Evolutionary conservation across 306 rosid species (phyloP).

Genomic region (Citrullus colocynthis): DNA sequence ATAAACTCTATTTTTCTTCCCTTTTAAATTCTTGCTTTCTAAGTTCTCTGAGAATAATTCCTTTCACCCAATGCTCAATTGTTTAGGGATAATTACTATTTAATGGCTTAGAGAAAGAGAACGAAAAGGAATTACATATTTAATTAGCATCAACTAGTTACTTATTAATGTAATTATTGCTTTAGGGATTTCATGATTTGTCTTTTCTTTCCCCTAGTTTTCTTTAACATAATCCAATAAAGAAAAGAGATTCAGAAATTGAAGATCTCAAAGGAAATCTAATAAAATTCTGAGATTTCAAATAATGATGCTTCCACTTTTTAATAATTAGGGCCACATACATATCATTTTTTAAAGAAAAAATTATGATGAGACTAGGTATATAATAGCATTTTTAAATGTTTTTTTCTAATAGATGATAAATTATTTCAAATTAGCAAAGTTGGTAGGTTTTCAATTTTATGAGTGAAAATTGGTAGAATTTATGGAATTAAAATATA

Average conservation of each 20-base stretch:
- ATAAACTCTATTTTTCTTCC: background rate
- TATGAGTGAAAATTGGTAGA: background rate
- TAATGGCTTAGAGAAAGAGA: background rate
- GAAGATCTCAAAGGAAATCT: background rate
- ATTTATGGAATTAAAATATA: background rate
- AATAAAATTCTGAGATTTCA: background rate
- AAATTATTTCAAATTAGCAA: background rate
- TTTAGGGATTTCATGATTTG: background rate
- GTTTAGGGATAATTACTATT: background rate
- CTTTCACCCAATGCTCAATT: conserved; percentile 5
- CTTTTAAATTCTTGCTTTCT: conserved; percentile 2
- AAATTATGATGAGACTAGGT: no score
- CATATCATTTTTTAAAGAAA: no score
- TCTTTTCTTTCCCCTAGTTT: background rate
- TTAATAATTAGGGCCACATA: background rate
- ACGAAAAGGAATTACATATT: background rate
- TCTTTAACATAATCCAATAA: background rate
- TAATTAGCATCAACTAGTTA: background rate
- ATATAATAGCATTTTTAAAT: background rate
- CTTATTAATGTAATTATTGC: background rate
- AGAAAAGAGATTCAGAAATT: background rate
- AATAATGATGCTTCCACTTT: background rate
- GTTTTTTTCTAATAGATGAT: no score
- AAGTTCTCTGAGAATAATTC: conserved; percentile 9
- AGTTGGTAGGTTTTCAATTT: background rate